These are phyloP conservation scores for Picochlorum sp. DNA, from an alignment of 139 green algal species.

Conservation along the genomic window DNA sequence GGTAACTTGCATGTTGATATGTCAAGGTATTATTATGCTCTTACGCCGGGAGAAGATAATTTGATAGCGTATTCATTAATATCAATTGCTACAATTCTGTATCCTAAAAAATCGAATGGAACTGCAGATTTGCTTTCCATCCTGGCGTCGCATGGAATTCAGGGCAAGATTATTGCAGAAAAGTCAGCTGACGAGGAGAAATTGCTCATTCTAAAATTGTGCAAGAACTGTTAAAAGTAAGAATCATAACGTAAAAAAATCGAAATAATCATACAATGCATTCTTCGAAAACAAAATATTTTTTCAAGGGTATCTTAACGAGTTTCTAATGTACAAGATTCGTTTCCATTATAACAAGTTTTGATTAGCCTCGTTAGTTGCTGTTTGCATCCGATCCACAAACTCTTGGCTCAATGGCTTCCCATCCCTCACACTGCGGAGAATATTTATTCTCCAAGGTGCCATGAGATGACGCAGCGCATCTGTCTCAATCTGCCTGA, in stretches of 20 bases:
- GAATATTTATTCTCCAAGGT: background rate
- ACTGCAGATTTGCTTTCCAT: conserved; percentile 11
- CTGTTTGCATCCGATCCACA: background rate
- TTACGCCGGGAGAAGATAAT: background rate
- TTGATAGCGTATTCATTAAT: background rate
- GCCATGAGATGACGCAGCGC: conserved; percentile 53
- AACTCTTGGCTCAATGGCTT: background rate
- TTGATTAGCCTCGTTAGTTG: background rate
- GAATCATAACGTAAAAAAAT: background rate
- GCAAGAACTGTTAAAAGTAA: background rate
- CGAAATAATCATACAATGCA: background rate
- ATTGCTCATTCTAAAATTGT: conserved; percentile 32
- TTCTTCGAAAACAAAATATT: background rate
- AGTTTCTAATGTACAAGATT: background rate
- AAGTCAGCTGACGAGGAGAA: conserved; percentile 55
- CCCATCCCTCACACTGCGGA: background rate
- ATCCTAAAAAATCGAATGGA: background rate
- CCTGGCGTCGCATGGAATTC: background rate
- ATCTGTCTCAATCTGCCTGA: conserved; percentile 78
- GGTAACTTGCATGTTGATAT: conserved; percentile 32
- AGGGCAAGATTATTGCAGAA: conserved; percentile 28
- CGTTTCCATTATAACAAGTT: background rate
- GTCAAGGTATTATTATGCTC: background rate
- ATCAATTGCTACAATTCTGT: background rate
- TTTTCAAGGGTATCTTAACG: no score